phyloP scores from a whole-genome alignment of 139 green algal species.

The Monoraphidium neglectum region DNA sequence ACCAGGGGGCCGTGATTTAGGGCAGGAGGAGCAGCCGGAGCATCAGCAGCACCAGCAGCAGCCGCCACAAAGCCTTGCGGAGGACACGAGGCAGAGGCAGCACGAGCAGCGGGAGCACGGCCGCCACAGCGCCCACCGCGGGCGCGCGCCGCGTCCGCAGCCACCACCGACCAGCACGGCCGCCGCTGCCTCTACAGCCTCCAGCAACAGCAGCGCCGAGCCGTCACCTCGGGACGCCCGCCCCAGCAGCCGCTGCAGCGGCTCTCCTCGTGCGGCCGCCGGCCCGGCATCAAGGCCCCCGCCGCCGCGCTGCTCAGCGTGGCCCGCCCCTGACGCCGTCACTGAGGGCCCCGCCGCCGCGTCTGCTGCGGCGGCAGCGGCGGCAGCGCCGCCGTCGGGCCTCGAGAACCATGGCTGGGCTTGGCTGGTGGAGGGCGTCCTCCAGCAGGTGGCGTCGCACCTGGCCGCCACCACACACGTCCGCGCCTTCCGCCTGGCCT shows the following conservation, averaged over 20 bases:
- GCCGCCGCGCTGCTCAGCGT: neutral
- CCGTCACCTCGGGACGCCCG: neutral
- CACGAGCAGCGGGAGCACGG: no score
- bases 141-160: no score
- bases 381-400: neutral
- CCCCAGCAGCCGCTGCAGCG: neutral
- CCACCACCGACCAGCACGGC: no score
- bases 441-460: conserved; percentile 26
- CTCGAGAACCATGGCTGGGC: conserved; percentile 7
- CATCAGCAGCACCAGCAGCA: no score
- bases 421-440: conserved; percentile 32
- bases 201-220: conserved; percentile 7
- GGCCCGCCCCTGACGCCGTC: neutral
- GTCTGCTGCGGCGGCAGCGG: neutral
- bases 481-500: conserved; percentile 17
- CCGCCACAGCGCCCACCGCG: no score
- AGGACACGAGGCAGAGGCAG: no score
- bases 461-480: conserved; percentile 15
- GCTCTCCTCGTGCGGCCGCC: conserved; percentile 1
- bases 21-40: no score
- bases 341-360: neutral
- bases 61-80: no score
- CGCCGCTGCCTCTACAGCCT: neutral
- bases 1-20: no score
- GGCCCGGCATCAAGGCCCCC: neutral